phyloP scores from a whole-genome alignment of 148 eudicot genomes.

The Amaranthus cruentus region DNA sequence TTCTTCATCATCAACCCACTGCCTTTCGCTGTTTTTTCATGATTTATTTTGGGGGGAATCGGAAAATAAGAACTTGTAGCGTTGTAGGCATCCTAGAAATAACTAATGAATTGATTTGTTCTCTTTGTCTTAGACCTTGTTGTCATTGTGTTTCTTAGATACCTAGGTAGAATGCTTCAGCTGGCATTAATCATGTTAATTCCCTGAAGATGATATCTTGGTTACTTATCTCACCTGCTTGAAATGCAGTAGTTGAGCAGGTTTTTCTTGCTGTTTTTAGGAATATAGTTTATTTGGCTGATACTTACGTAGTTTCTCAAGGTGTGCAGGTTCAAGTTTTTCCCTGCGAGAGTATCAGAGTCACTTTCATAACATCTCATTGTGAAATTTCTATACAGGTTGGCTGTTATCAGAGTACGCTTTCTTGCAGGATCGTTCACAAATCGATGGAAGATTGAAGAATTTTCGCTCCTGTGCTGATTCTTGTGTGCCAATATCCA shows the following conservation, averaged over 20 bases:
- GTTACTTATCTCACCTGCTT: not conserved
- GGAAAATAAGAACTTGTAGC: not conserved
- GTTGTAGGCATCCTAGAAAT: not conserved
- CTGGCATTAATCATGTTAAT: slow-evolving; percentile 3
- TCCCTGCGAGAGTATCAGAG: slow-evolving; percentile 49
- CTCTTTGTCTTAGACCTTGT: not conserved
- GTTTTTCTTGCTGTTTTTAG: slow-evolving; percentile 3
- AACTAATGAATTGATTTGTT: not conserved
- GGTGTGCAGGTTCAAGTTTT: slow-evolving; percentile 92
- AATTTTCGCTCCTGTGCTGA: not conserved
- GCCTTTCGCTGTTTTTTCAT: not conserved
- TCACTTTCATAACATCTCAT: slow-evolving; percentile 53
- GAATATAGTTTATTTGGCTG: slow-evolving; percentile 3
- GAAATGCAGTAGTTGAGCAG: not conserved
- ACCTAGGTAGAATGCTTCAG: not conserved
- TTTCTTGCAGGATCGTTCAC: slow-evolving; percentile 39
- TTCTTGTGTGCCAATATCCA: not conserved
- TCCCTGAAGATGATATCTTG: not conserved
- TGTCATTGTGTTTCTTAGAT: not conserved
- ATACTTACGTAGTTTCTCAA: slow-evolving; percentile 40
- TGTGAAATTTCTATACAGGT: slow-evolving; percentile 79
- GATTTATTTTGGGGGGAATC: not conserved
- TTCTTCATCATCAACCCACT: too few species aligned
- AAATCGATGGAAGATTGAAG: slow-evolving; percentile 10
- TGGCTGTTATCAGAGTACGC: slow-evolving; percentile 41